Base-by-base conservation (phyloP, 1,139 yeast species). In the Blastobotrys serpentis region DNA sequence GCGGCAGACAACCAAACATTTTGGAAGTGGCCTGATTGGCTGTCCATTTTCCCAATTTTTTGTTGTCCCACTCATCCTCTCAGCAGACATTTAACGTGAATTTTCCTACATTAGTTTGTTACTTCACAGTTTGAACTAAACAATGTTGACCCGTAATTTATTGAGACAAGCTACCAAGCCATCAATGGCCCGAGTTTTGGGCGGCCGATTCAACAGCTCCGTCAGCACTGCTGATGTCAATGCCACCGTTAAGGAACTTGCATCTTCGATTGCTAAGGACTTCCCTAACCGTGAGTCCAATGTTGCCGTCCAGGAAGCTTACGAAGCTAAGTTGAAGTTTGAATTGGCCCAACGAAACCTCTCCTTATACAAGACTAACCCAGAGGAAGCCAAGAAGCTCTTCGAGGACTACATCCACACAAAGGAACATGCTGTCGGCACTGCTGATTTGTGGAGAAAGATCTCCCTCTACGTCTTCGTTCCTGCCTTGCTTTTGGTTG, bases 371-470 rank as follows among this genome's bases (percentile, higher is more conserved):
- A 37, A 46, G 41, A 22, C 55, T 41, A 44, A 46, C 48, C 48
- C 50, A 33, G 34, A 38, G 37, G 51, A 38, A 34, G 47, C 25
- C 17, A 86, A 80, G 53, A 69, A 74, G 60, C 81, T 74, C 30
- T 82, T 73, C 70, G 69, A 68, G 58, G 70, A 74, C 52, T 49
- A 72, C 48, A 71, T 79, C 61, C 88, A 84, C 61, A 79, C 87
- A 64, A 76, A 75, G 61, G 82, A 83, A 65, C 98, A 92, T 73
- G 89, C 96, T 51, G 76, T 71, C 57, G 77, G 79, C 56, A 83
- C 96, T 57, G 78, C 95, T 58, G 71, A 73, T 48, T 74, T 84
- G 62, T 92, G 98, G 98, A 82, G 79, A 71, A 89, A 84, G 71
- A 78, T 90, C 71, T 80, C 96, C 47, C 74, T 79, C 67, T 76